A percentile compares a stretch with the other conserved stretches of the same genome.
Evolutionary conservation across 345 rosid species (phyloP).

Genomic region (Hibiscus syriacus): DNA sequence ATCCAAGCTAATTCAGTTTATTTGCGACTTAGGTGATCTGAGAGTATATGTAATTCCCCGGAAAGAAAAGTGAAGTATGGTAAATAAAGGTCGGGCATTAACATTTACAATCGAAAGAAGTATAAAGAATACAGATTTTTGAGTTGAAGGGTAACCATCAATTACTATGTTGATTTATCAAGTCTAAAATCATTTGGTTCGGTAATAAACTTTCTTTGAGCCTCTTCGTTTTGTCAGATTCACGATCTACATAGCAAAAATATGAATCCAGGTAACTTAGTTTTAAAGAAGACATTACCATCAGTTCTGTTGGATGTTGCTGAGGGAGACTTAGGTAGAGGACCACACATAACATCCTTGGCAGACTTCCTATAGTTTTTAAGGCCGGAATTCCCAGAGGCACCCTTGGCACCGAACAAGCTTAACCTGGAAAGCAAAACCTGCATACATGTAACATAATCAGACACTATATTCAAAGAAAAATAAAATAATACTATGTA

Average conservation of each 20-base stretch:
- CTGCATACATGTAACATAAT: slow-evolving; percentile 31
- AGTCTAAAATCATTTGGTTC: neutral
- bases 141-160: neutral
- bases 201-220: neutral
- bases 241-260: neutral
- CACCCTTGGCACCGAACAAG: slow-evolving; percentile 58
- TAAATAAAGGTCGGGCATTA: too few relatives aligned
- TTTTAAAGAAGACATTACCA: slow-evolving; percentile 29
- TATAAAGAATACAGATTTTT: too few relatives aligned
- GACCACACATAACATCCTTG: slow-evolving; percentile 89
- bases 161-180: neutral
- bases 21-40: neutral
- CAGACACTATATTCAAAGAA: neutral
- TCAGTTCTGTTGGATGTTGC: slow-evolving; percentile 76
- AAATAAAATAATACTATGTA: neutral
- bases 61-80: too few relatives aligned
- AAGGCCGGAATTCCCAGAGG: slow-evolving; percentile 52
- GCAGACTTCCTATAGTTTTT: slow-evolving; percentile 66
- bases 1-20: neutral
- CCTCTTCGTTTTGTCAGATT: neutral
- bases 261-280: neutral
- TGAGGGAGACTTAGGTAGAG: slow-evolving; percentile 78
- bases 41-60: too few relatives aligned
- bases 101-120: too few relatives aligned
- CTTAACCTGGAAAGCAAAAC: slow-evolving; percentile 74